phyloP scores from a whole-genome alignment of 257 asterid species.

The Eustoma russellianum region DNA sequence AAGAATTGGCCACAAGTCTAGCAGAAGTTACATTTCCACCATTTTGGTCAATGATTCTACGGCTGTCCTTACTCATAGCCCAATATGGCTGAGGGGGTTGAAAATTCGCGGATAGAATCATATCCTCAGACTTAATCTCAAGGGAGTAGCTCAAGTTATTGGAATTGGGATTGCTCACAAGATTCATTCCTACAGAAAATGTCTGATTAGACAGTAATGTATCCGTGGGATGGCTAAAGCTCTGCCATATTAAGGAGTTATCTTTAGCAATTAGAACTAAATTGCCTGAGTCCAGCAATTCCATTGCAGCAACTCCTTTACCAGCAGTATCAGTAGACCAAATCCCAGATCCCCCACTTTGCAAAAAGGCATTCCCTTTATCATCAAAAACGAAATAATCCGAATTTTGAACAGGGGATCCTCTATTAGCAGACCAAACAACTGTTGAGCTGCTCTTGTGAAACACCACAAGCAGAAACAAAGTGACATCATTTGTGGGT shows the following conservation, averaged over 20 bases:
- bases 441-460: conserved; percentile 57
- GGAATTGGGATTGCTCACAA: conserved; percentile 43
- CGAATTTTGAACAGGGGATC: conserved; percentile 40
- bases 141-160: conserved; percentile 60
- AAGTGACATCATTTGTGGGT: conserved; percentile 48
- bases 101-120: conserved; percentile 59
- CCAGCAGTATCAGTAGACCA: conserved; percentile 58
- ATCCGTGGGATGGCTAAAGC: conserved; percentile 66
- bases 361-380: conserved; percentile 55
- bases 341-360: conserved; percentile 36
- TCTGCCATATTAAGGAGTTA: conserved; percentile 59
- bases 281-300: conserved; percentile 68
- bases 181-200: conserved; percentile 59
- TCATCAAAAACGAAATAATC: conserved; percentile 54
- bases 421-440: conserved; percentile 85
- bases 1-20: conserved; percentile 47
- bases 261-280: conserved; percentile 48
- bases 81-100: conserved; percentile 69
- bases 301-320: conserved; percentile 64
- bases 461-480: conserved; percentile 57
- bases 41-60: conserved; percentile 52
- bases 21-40: conserved; percentile 43
- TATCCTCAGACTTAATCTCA: conserved; percentile 63
- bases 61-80: conserved; percentile 53
- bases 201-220: conserved; percentile 64